Base-by-base conservation (phyloP, 768 basidiomycete genomes). In the Tricholoma terreum region DNA sequence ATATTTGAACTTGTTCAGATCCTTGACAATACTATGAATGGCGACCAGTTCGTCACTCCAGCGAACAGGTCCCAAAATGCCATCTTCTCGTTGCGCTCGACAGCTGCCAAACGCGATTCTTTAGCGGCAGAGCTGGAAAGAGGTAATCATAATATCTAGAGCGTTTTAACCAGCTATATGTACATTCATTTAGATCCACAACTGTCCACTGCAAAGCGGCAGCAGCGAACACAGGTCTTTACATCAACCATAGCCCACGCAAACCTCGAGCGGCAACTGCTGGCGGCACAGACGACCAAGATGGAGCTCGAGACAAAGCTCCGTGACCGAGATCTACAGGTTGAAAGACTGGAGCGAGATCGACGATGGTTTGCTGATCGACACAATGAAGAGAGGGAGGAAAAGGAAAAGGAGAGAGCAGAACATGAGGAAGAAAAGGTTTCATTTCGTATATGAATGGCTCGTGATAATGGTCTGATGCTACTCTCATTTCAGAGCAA, bases 311-410 rank as follows among this genome's bases (percentile, higher is more conserved):
- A 91, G 67, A 77, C 80, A 11, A 85, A 85, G 66, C 72, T 91
- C 3, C 76, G 85, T 31, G 86, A 91, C 69, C 83, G 81, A 65
- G 86, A 89, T 2, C 61, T 77, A 1, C 67, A 73, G 21, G 79
- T 92, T 24, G 87, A 89, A 42, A 73, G 83, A 43, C 75, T 93
- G 9, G 87, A 91, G 63, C 74, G 80, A 15, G 90, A 92, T 65
- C 73, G 89, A 35, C 73, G 87, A 15, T 90, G 78, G 75, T 77
- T 90, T 50, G 74, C 85, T 0, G 87, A 90, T 59, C 70, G 85
- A 3, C 90, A 91, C 67, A 75, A 79, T 50, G 82, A 85, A 35
- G 88, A 90, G 58, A 74, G 82, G 21, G 83, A 85, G 57, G 87
- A 86, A 69, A 87, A 83, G 69, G 85, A 89, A 56, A 68, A 68